Evolutionary conservation across 495 filamentous ascomycete species (phyloP).

Genomic region (Talaromyces nanjingensis): DNA sequence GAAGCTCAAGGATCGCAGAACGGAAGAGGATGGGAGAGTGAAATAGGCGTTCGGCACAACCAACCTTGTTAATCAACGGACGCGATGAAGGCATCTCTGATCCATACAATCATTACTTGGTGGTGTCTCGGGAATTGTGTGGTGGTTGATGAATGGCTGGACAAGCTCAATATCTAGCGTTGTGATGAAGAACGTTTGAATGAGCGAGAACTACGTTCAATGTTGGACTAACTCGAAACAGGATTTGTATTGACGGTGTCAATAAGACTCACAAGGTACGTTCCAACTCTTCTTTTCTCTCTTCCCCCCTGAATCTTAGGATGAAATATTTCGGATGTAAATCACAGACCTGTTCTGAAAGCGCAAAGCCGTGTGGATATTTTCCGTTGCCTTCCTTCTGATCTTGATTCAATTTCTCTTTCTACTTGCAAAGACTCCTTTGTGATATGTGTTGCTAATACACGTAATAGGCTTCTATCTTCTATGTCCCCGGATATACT

Average conservation of each 20-base stretch:
- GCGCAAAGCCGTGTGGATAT: slow-evolving; percentile 93
- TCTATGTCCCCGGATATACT: neutral
- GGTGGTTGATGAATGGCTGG: neutral
- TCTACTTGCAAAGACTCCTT: neutral
- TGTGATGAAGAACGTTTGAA: neutral
- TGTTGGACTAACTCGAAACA: neutral
- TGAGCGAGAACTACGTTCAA: neutral
- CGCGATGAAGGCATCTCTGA: slow-evolving; percentile 99
- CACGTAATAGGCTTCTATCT: neutral
- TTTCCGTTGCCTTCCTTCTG: slow-evolving; percentile 99
- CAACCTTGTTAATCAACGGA: slow-evolving; percentile 92
- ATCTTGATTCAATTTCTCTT: slow-evolving; percentile 13
- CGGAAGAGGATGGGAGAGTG: slow-evolving; percentile 65
- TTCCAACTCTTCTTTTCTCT: neutral
- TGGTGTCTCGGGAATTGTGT: slow-evolving; percentile 21
- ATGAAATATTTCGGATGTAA: slow-evolving; percentile 80
- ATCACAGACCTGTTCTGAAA: slow-evolving; percentile 63
- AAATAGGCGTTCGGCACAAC: slow-evolving; percentile 99
- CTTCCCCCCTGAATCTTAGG: slow-evolving; percentile 34
- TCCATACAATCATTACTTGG: slow-evolving; percentile 32
- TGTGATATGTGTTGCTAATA: neutral
- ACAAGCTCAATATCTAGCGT: neutral
- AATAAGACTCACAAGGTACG: neutral
- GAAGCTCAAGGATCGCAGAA: slow-evolving; percentile 84
- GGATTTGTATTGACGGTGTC: neutral